phyloP scores from a whole-genome alignment of 1,139 yeast species.

The Taphrina sp. region DNA sequence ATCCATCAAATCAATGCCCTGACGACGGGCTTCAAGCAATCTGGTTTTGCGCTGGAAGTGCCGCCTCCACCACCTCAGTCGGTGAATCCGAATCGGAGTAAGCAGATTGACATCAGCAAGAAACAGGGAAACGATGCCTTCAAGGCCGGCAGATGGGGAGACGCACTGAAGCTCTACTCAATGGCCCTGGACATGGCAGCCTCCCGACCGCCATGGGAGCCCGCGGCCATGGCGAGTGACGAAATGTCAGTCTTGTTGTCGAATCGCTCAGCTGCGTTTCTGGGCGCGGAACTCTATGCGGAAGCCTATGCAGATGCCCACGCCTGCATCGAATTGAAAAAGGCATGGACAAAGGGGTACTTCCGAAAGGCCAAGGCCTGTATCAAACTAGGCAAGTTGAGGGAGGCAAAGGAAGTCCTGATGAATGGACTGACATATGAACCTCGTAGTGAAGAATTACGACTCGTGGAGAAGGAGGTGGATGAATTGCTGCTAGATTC shows the following conservation, averaged over 20 bases:
- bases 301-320: conserved; percentile 83
- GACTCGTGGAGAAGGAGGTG: conserved; percentile 42
- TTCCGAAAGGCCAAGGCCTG: conserved; percentile 77
- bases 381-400: conserved; percentile 64
- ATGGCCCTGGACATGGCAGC: conserved; percentile 79
- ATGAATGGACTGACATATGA: conserved; percentile 61
- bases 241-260: conserved; percentile 71
- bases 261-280: conserved; percentile 79
- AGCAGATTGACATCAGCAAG: conserved; percentile 69
- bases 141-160: conserved; percentile 61
- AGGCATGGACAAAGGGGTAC: conserved; percentile 69
- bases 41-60: conserved; percentile 31
- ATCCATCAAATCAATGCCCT: conserved; percentile 29
- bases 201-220: conserved; percentile 81
- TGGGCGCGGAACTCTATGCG: conserved; percentile 61
- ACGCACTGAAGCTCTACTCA: conserved; percentile 69
- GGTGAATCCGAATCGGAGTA: conserved; percentile 49
- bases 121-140: conserved; percentile 68
- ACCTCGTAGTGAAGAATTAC: conserved; percentile 51
- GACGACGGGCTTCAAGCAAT: conserved; percentile 28
- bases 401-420: conserved; percentile 70
- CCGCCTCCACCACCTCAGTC: conserved; percentile 60
- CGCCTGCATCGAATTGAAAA: conserved; percentile 64
- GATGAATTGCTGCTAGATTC: conserved; percentile 33
- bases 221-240: conserved; percentile 73